phyloP scores from a whole-genome alignment of 257 asterid genomes.

The Solanum bukasovii region DNA sequence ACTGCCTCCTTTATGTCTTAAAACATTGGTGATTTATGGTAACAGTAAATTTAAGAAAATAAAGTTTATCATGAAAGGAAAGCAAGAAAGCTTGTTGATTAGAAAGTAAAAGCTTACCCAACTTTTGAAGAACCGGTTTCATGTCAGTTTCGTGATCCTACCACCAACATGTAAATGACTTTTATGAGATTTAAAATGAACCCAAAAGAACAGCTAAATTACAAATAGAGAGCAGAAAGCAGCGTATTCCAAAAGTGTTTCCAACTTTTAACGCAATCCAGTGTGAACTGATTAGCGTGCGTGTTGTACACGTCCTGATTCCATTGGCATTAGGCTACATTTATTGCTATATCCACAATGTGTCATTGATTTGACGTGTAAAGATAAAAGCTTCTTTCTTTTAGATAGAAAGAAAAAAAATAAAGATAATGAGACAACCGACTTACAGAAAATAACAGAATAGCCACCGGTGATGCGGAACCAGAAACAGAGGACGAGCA shows the following conservation, averaged over 20 bases:
- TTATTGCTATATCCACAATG: background rate
- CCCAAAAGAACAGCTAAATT: background rate
- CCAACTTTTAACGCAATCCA: background rate
- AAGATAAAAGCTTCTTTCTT: background rate
- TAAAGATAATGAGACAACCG: background rate
- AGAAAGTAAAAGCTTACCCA: constrained; percentile 46
- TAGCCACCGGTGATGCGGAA: constrained; percentile 51
- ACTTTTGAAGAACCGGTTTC: constrained; percentile 53
- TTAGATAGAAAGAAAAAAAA: background rate
- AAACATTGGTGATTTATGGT: background rate
- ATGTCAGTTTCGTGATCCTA: constrained; percentile 51
- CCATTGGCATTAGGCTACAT: background rate
- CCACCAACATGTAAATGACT: constrained; percentile 27
- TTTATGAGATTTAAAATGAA: constrained; percentile 14
- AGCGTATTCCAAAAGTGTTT: background rate
- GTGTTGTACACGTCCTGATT: background rate
- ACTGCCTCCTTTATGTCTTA: background rate
- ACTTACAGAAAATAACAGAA: constrained; percentile 63
- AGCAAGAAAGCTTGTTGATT: background rate
- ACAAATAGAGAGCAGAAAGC: background rate
- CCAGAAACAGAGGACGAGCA: constrained; percentile 43
- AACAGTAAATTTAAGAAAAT: background rate
- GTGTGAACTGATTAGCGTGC: background rate
- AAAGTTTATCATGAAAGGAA: background rate
- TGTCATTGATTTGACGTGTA: background rate